A percentile compares a stretch with the other conserved stretches of the same genome.
phyloP scores from a whole-genome alignment of 176 grass and related monocot genomes.

The Triticum monococcum region DNA sequence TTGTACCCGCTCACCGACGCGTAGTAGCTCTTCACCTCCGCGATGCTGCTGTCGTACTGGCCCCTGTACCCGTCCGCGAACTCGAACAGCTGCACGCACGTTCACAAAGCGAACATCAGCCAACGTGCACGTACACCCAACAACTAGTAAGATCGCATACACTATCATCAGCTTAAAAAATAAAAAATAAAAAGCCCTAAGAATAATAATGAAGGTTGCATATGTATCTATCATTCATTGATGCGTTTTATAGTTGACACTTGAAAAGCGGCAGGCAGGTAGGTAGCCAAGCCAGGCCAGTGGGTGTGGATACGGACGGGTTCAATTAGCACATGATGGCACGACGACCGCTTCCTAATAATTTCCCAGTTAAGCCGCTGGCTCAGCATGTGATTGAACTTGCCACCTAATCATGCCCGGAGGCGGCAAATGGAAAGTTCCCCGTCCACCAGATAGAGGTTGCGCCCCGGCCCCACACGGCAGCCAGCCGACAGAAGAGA shows the following conservation, averaged over 20 bases:
- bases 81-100: conserved; percentile 57
- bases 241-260: not conserved
- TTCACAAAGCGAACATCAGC: not conserved
- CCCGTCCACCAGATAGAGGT: conserved; percentile 42
- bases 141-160: not conserved
- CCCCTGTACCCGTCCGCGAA: conserved; percentile 82
- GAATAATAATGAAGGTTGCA: not conserved
- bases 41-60: conserved; percentile 73
- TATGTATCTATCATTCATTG: not conserved
- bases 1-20: conserved; percentile 81
- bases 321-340: conserved; percentile 41
- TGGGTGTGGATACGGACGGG: conserved; percentile 11
- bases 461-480: conserved; percentile 40
- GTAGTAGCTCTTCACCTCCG: conserved; percentile 87
- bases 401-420: conserved; percentile 56
- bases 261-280: conserved; percentile 9
- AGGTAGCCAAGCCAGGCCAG: not conserved
- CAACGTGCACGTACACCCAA: not conserved
- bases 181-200: not conserved
- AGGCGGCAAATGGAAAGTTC: conserved; percentile 8
- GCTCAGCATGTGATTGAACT: conserved; percentile 34
- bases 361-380: conserved; percentile 27
- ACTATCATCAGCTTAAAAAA: too few species aligned
- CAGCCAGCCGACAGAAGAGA: conserved; percentile 41
- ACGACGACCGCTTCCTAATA: conserved; percentile 32